phyloP scores from a whole-genome alignment of 805 yeast species.

The Helenozyma rhizophorensis region DNA sequence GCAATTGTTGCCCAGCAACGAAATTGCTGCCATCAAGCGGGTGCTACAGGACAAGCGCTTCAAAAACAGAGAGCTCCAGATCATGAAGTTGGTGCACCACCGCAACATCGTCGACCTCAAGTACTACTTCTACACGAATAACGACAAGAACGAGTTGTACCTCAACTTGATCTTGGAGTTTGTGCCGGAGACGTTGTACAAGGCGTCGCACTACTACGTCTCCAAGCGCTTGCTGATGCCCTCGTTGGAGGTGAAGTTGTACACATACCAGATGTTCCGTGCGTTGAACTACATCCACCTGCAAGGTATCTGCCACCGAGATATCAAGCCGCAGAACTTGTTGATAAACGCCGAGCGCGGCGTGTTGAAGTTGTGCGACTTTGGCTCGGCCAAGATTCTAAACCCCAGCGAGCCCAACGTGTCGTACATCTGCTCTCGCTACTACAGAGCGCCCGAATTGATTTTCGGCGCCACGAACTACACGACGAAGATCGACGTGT shows the following conservation, averaged over 20 bases:
- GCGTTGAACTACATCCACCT: slow-evolving; percentile 76
- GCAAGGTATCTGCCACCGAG: slow-evolving; percentile 85
- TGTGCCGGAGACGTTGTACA: slow-evolving; percentile 94
- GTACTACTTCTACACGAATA: slow-evolving; percentile 76
- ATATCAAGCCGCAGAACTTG: slow-evolving; percentile 86
- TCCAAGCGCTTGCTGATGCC: slow-evolving; percentile 80
- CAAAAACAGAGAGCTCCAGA: slow-evolving; percentile 91
- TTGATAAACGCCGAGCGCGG: slow-evolving; percentile 83
- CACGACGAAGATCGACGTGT: slow-evolving; percentile 92
- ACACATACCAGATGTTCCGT: slow-evolving; percentile 73
- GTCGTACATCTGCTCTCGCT: slow-evolving; percentile 92
- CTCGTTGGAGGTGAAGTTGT: slow-evolving; percentile 76
- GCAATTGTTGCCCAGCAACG: slow-evolving; percentile 65
- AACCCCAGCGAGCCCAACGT: slow-evolving; percentile 92
- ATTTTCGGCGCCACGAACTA: slow-evolving; percentile 96
- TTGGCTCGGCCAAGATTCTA: slow-evolving; percentile 90
- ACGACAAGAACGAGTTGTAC: slow-evolving; percentile 75
- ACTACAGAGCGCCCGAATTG: slow-evolving; percentile 95
- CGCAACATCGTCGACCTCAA: slow-evolving; percentile 82
- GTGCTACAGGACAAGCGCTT: slow-evolving; percentile 95
- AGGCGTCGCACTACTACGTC: slow-evolving; percentile 81
- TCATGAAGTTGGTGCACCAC: slow-evolving; percentile 87
- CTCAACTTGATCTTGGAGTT: slow-evolving; percentile 85
- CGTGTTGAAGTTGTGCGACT: slow-evolving; percentile 87
- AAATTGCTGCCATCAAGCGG: slow-evolving; percentile 86